Base-by-base conservation (phyloP, 2,329 filamentous ascomycete species). In the Diaporthe vexans region DNA sequence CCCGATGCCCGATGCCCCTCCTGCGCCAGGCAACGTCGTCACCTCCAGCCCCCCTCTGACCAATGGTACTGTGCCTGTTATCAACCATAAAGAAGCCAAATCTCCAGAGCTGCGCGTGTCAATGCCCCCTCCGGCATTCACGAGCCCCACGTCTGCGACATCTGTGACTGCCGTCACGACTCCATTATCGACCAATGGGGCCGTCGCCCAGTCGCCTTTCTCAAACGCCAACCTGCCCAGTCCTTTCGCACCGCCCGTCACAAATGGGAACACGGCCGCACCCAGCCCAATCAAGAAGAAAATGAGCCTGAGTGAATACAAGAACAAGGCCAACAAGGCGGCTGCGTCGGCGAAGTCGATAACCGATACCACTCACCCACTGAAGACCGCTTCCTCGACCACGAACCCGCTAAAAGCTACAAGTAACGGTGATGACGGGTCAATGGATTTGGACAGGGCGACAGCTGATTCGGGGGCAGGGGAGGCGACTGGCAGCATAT, bases 231-330 rank as follows among this genome's bases (percentile, higher is more conserved):
- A 80, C 71, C 78, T 85, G 43, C 77, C 85, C 0, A 87, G 82
- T 61, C 83, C 88, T 0, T 88, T 90, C 70, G 79, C 82, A 5
- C 79, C 84, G 9, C 76, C 85, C 0, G 78, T 82, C 0, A 79
- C 85, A 46, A 89, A 88, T 73, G 85, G 87, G 19, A 77, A 84
- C 11, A 81, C 80, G 8, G 85, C 85, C 13, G 85, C 86, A 29
- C 89, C 90, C 3, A 92, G 90, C 76, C 91, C 91, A 3, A 84
- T 91, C 43, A 92, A 92, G 82, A 93, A 93, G 85, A 93, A 92
- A 81, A 83, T 93, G 51, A 92, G 90, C 76, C 81, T 93, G 2
- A 92, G 90, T 78, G 91, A 93, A 78, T 93, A 93, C 78, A 91
- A 90, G 80, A 90, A 88, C 76, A 85, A 89, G 68, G 85, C 88